Evolutionary conservation across 1,284 basidiomycete species (phyloP).

Genomic region (Xerocomus tenax): DNA sequence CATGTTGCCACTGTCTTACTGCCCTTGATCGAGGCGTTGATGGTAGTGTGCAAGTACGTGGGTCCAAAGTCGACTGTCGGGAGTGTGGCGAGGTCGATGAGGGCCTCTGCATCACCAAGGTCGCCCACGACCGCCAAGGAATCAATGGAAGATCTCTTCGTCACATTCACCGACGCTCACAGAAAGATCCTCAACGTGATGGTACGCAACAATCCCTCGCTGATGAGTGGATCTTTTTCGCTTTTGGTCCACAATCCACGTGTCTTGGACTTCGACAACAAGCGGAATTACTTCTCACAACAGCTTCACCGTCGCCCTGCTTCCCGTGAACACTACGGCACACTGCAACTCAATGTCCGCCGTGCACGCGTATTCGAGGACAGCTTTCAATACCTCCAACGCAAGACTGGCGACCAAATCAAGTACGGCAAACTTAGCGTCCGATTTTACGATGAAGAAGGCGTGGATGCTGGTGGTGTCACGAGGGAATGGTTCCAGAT

Average conservation of each 20-base stretch:
- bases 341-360: constrained; percentile 87
- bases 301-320: constrained; percentile 85
- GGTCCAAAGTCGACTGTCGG: constrained; percentile 48
- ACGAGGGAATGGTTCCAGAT: constrained; percentile 99
- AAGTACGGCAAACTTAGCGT: constrained; percentile 97
- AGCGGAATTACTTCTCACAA: constrained; percentile 96
- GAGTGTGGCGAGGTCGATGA: constrained; percentile 41
- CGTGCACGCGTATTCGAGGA: constrained; percentile 94
- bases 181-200: constrained; percentile 93
- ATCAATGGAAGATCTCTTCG: constrained; percentile 82
- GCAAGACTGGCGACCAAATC: constrained; percentile 90
- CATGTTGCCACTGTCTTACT: constrained; percentile 85
- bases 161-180: constrained; percentile 90
- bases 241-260: constrained; percentile 92
- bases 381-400: constrained; percentile 86
- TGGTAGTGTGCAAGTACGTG: constrained; percentile 97
- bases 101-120: constrained; percentile 55
- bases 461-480: constrained; percentile 96
- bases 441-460: constrained; percentile 95
- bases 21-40: constrained; percentile 88
- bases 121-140: constrained; percentile 60
- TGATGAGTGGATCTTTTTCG: constrained; percentile 98
- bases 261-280: constrained; percentile 99
- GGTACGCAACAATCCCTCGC: constrained; percentile 94
- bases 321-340: constrained; percentile 71